A percentile compares a stretch with the other conserved stretches of the same genome.
Evolutionary conservation across 345 rosid species (phyloP).

Genomic region (Dipteronia sinensis): DNA sequence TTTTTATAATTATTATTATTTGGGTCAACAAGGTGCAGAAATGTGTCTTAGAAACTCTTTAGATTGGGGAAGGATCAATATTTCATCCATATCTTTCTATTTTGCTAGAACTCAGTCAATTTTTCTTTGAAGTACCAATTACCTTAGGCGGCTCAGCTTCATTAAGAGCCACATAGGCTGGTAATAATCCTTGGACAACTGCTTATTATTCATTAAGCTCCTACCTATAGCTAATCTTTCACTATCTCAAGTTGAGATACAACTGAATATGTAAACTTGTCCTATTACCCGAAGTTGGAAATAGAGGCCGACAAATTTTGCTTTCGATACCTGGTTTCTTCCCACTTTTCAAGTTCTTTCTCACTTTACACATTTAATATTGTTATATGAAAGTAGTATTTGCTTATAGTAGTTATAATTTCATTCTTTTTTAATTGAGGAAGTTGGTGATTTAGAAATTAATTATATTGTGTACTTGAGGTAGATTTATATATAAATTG

Average conservation of each 20-base stretch:
- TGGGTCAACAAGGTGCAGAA: background rate
- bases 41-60: background rate
- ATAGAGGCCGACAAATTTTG: background rate
- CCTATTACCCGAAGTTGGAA: background rate
- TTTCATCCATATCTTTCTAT: background rate
- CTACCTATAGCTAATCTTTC: background rate
- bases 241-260: background rate
- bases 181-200: background rate
- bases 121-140: background rate
- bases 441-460: background rate
- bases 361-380: background rate
- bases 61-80: constrained; percentile 1
- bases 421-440: background rate
- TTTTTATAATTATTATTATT: no score
- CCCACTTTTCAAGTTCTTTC: background rate
- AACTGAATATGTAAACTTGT: background rate
- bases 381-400: background rate
- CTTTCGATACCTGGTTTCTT: background rate
- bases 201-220: background rate
- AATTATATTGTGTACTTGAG: background rate
- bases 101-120: background rate
- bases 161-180: background rate
- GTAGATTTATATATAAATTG: background rate
- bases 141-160: background rate
- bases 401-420: background rate